Base-by-base conservation (phyloP, 345 rosid species). In the Hibiscus tridactylites region DNA sequence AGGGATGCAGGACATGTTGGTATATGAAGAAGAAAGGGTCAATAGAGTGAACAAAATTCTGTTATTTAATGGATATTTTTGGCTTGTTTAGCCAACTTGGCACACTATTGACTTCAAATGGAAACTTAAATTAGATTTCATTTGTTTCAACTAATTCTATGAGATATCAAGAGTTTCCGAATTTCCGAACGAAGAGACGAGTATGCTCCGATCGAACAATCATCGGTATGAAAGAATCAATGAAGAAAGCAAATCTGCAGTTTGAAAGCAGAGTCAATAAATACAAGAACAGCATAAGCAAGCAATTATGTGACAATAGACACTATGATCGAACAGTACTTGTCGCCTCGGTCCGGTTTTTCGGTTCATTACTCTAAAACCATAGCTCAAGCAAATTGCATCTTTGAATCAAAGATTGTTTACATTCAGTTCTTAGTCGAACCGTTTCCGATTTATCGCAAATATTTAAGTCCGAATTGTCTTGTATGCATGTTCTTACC, bases 1-100 rank as follows among this genome's bases (percentile, higher is more conserved):
- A 56, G 83, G 81, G 81, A 78, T 71, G 76, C 73, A 71, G 65
- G 74, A 83, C 50, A 78, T 71, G 74, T 81, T 52, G 73, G 77
- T 76, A 37, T 74, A 74, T 77, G 76, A 68, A 62, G 70, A 50
- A 56, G 75, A 76, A 71, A 67, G 17, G 71, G 71, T 72, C 71
- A 72, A 9, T 62, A 65, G 42, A 71, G 3, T 73, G 59, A 73
- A 80, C 85, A 71, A 66, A 84, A 78, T 52, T 84, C 66, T 37
- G 74, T 71, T 71, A 71, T 53, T 47, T 7, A 11, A 16, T 44
- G 16, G 66, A 26, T 71, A 71, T 59, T 71, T 71, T 71, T 59
- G 66, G 65, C 15, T 3, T 53, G 26, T 53, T 17, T 53, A 6
- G 58, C 39, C 17, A 53, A 53, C 26, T 53, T 53, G 58, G 58